Conservation (phyloP, 805 yeast species). For the Pichia scutulata region DNA sequence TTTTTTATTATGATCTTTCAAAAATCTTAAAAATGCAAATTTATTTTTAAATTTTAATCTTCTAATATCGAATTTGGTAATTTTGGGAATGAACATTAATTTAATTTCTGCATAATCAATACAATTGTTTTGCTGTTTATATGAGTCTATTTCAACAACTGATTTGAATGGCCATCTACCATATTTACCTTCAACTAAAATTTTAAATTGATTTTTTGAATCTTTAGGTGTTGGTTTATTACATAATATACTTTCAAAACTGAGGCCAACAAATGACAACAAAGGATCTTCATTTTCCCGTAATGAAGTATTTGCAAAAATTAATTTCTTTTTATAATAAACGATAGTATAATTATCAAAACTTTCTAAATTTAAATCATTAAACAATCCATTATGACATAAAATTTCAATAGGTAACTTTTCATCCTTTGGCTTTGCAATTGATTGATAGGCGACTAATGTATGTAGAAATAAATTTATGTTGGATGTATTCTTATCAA, state of each 20-base stretch:
- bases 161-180: constrained; percentile 12
- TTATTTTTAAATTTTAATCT: not conserved
- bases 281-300: constrained; percentile 5
- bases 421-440: not conserved
- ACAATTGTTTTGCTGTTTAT: not conserved
- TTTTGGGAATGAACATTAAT: constrained; percentile 7
- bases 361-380: constrained; percentile 2
- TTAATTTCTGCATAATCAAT: constrained; percentile 3
- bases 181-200: constrained; percentile 4
- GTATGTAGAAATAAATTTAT: constrained; percentile 5
- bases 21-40: not conserved
- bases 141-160: constrained; percentile 13
- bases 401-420: constrained; percentile 1
- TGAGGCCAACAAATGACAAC: constrained; percentile 11
- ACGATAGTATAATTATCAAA: constrained; percentile 7
- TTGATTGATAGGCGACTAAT: constrained; percentile 7
- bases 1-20: not conserved
- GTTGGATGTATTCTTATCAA: constrained; percentile 2
- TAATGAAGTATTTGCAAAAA: constrained; percentile 7
- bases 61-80: not conserved
- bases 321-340: constrained; percentile 7
- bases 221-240: constrained; percentile 4
- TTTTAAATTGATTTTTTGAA: constrained; percentile 9
- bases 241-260: constrained; percentile 11
- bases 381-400: constrained; percentile 13